Evolutionary conservation across 1,284 basidiomycete species (phyloP), one percentile per base, ranked within the genome.

Genomic region (Pseudozyma hubeiensis): DNA sequence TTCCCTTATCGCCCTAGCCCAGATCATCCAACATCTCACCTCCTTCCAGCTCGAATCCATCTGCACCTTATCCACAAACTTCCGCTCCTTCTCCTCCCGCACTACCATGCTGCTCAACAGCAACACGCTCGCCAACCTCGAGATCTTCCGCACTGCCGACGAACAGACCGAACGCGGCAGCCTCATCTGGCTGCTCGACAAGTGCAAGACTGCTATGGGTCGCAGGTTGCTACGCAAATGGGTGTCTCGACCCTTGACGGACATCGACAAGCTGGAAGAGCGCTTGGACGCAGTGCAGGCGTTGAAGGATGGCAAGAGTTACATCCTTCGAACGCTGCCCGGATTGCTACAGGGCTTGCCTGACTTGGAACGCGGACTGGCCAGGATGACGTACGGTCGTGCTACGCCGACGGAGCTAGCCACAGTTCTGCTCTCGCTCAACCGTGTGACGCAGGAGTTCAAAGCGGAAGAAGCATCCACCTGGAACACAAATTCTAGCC

Each of bases 91-190:
- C 80, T 88, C 91, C 1, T 69, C 70, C 7, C 88, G 89, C 46
- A 89, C 90, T 0, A 91, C 93, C 72, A 97, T 98, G 94, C 87
- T 94, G 14, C 87, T 99, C 49, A 93, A 91, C 60, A 90, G 90
- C 41, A 95, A 93, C 81, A 97, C 96, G 0, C 86, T 98, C 14
- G 88, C 88, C 31, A 97, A 98, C 80, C 86, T 98, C 86, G 64
- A 77, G 33, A 70, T 77, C 35, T 62, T 79, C 52, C 61, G 52
- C 13, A 53, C 58, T 7, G 68, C 93, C 77, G 94, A 93, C 81
- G 89, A 89, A 53, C 89, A 88, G 8, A 67, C 50, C 31, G 87
- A 88, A 24, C 88, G 87, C 53, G 96, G 95, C 0, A 93, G 92
- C 41, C 85, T 99, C 46, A 87, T 97, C 65, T 93, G 91, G 90